Percentiles rank a stretch among this genome's conserved stretches.
These are phyloP conservation scores for Heliocybe sulcata DNA, from an alignment of 1,284 basidiomycete genomes.

Conservation along the genomic window DNA sequence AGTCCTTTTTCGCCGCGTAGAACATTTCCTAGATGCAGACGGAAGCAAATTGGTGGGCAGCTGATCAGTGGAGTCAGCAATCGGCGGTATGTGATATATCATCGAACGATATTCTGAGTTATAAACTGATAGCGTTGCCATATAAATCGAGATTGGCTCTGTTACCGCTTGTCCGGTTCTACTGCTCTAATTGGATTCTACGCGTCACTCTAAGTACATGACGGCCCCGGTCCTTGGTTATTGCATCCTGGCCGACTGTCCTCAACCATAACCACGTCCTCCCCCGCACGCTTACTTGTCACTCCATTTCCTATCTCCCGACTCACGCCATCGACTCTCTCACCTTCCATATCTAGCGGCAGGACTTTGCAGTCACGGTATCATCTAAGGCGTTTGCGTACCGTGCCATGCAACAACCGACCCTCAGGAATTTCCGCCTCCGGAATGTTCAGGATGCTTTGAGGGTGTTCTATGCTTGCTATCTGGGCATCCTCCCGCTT, in stretches of 20 bases:
- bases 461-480: slow-evolving; percentile 34
- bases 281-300: neutral
- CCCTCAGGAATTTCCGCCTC: slow-evolving; percentile 33
- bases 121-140: neutral
- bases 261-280: neutral
- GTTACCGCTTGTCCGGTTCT: neutral
- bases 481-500: slow-evolving; percentile 27
- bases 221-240: neutral
- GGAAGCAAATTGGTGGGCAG: neutral
- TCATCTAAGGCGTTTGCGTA: neutral
- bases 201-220: neutral
- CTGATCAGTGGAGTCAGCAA: neutral
- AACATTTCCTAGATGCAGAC: neutral
- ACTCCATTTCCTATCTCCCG: neutral
- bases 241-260: neutral
- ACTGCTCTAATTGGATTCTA: neutral
- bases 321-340: no score
- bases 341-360: neutral
- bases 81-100: neutral
- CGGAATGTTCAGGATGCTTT: slow-evolving; percentile 33
- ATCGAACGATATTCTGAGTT: neutral
- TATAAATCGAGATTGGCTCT: slow-evolving; percentile 2
- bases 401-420: slow-evolving; percentile 33
- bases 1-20: neutral
- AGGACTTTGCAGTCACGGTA: neutral